Percentiles rank a stretch among this genome's conserved stretches.
These are phyloP conservation scores for Sporobolus alterniflorus DNA, from an alignment of 202 grass and related monocot genomes.

Conservation along the genomic window DNA sequence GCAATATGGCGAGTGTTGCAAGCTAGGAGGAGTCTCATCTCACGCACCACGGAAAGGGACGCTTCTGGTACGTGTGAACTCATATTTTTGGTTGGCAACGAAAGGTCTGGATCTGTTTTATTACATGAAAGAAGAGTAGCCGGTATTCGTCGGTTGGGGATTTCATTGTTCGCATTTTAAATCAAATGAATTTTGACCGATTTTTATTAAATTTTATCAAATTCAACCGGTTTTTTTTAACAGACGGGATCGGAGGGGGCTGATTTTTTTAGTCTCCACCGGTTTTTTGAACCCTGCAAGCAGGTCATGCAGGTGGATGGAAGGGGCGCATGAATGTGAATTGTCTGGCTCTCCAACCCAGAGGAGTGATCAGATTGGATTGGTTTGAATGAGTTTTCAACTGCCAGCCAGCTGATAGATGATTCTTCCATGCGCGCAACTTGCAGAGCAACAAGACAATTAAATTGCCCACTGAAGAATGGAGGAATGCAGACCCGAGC, in stretches of 20 bases:
- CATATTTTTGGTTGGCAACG: too few relatives aligned
- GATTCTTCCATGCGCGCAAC: not conserved
- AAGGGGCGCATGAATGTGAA: conserved; percentile 1
- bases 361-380: not conserved
- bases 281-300: too few relatives aligned
- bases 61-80: conserved; percentile 6
- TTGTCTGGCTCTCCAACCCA: conserved; percentile 6
- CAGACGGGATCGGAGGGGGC: too few relatives aligned
- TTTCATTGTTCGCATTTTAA: too few relatives aligned
- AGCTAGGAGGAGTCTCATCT: too few relatives aligned
- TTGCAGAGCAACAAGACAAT: not conserved
- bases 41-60: not conserved
- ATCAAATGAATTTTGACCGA: too few relatives aligned
- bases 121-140: not conserved
- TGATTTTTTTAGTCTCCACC: too few relatives aligned
- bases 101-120: not conserved
- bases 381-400: not conserved
- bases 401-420: not conserved
- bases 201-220: too few relatives aligned
- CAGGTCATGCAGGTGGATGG: not conserved
- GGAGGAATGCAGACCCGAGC: too few relatives aligned
- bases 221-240: too few relatives aligned
- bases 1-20: too few relatives aligned
- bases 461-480: not conserved
- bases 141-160: too few relatives aligned